A percentile compares a stretch with the other conserved stretches of the same genome.
phyloP scores from a whole-genome alignment of 192 early-diverging fungal genomes.

The Backusella liffmaniae region DNA sequence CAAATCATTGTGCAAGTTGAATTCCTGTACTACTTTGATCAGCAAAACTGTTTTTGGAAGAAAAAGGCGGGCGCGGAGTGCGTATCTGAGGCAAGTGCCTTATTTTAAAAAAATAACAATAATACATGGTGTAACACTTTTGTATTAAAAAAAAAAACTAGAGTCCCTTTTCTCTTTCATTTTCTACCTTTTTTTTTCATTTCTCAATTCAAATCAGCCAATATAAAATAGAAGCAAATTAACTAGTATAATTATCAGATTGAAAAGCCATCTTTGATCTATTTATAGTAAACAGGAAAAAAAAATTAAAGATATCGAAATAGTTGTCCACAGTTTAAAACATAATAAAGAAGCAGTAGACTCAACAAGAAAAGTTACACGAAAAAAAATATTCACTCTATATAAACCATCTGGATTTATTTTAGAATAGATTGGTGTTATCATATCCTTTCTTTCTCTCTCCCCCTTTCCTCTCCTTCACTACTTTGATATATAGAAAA shows the following conservation, averaged over 20 bases:
- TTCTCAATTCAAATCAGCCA: neutral
- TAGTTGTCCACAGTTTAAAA: neutral
- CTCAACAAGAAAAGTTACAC: neutral
- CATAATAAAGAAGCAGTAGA: neutral
- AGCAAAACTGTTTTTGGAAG: neutral
- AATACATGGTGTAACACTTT: neutral
- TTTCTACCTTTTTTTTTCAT: no score
- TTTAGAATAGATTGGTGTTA: neutral
- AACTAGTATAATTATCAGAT: neutral
- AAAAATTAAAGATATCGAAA: neutral
- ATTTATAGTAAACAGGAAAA: neutral
- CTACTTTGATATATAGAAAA: neutral
- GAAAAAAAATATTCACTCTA: neutral
- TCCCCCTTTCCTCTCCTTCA: neutral
- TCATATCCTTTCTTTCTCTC: neutral
- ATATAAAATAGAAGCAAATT: neutral
- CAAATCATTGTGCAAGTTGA: no score
- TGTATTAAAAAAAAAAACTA: neutral
- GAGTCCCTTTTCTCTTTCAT: neutral
- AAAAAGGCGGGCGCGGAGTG: slow-evolving; percentile 4
- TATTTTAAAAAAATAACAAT: neutral
- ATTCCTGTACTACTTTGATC: neutral
- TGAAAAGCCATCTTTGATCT: neutral
- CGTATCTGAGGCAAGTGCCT: neutral
- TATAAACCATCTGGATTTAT: neutral